Conservation (phyloP, 2,329 filamentous ascomycete genomes). For the Grosmannia clavigera region DNA sequence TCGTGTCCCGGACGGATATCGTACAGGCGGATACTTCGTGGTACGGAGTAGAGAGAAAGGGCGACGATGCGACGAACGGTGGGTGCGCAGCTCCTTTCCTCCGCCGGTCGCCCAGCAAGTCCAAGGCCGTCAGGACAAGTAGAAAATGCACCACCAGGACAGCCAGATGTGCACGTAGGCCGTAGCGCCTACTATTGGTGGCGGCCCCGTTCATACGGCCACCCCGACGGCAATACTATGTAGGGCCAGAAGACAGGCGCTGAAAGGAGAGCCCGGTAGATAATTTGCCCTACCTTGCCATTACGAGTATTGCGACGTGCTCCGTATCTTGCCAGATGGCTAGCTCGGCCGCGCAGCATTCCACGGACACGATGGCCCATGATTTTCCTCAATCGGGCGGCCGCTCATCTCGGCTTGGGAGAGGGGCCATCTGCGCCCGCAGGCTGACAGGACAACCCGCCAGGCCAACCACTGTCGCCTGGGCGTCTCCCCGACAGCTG, state of each 20-base stretch:
- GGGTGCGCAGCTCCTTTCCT: neutral
- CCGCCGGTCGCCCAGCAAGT: no score
- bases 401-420: neutral
- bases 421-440: neutral
- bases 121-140: neutral
- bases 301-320: no score
- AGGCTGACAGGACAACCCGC: neutral
- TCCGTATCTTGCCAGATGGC: no score
- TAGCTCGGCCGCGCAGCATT: no score
- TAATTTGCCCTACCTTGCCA: no score
- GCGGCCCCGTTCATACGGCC: neutral
- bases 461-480: neutral
- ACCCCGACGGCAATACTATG: neutral
- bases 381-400: no score
- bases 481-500: constrained; percentile 2
- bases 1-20: neutral
- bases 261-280: neutral
- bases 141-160: neutral
- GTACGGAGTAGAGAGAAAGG: no score
- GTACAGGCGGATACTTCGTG: neutral
- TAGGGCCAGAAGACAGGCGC: neutral
- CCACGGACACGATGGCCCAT: no score
- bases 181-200: neutral
- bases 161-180: no score
- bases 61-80: neutral